Percentiles rank a stretch among this genome's conserved stretches.
phyloP scores from a whole-genome alignment of 192 early-diverging fungal species.

The Umbelopsis vinacea region DNA sequence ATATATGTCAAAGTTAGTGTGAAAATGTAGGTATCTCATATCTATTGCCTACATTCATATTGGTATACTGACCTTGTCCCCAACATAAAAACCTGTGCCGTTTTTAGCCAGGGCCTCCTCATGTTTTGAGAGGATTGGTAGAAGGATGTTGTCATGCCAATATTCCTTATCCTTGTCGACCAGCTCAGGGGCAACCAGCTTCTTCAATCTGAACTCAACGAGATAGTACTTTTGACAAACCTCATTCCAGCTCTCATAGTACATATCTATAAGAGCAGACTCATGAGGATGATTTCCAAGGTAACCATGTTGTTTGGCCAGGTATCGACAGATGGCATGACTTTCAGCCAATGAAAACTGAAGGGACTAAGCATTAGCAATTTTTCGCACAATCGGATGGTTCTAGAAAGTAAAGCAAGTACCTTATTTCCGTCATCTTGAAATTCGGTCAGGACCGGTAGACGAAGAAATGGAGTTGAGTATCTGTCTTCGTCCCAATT shows the following conservation, averaged over 20 bases:
- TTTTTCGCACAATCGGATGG: background rate
- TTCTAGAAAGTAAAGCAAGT: background rate
- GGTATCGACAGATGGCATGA: conserved; percentile 47
- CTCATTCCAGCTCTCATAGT: conserved; percentile 34
- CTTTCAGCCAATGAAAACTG: conserved; percentile 45
- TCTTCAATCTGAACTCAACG: conserved; percentile 11
- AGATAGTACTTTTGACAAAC: background rate
- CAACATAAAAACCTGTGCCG: conserved; percentile 57
- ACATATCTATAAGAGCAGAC: conserved; percentile 37
- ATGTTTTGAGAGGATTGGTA: conserved; percentile 32
- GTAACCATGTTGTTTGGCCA: conserved; percentile 34
- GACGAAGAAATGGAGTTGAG: conserved; percentile 43
- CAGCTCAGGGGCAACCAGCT: background rate
- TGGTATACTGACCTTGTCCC: conserved; percentile 25
- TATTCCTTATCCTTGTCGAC: conserved; percentile 17
- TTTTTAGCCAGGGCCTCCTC: conserved; percentile 48
- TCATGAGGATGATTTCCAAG: conserved; percentile 23
- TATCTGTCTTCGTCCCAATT: conserved; percentile 46
- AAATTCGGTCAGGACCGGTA: conserved; percentile 49
- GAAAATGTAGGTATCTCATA: background rate
- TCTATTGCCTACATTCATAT: background rate
- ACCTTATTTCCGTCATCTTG: conserved; percentile 22
- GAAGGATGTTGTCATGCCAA: conserved; percentile 17
- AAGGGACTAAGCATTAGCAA: too few species aligned
- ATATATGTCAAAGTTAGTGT: background rate